These are phyloP conservation scores for Entrophospora sp. DNA, from an alignment of 192 early-diverging fungal species.

Conservation along the genomic window DNA sequence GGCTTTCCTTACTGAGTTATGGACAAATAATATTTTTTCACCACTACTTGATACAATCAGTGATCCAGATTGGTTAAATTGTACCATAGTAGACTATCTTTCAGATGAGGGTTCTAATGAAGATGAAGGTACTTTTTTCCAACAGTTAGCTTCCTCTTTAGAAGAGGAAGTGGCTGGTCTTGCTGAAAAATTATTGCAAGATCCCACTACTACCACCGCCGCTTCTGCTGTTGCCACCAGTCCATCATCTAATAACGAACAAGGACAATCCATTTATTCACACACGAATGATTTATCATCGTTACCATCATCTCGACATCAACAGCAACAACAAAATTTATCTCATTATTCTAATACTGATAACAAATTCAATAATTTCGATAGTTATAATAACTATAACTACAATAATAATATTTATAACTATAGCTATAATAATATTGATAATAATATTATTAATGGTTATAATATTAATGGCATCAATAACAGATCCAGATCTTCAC, in stretches of 20 bases:
- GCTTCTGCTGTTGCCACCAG: background rate
- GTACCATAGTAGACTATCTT: conserved; percentile 40
- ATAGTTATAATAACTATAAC: too few relatives aligned
- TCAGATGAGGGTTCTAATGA: conserved; percentile 13
- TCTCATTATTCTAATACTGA: too few relatives aligned
- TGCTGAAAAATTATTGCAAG: background rate
- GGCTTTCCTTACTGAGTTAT: conserved; percentile 40
- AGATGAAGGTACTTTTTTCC: background rate
- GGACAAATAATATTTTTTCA: conserved; percentile 40
- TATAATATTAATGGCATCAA: too few relatives aligned
- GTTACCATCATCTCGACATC: too few relatives aligned
- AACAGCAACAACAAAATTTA: too few relatives aligned
- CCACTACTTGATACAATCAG: conserved; percentile 32
- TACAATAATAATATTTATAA: too few relatives aligned
- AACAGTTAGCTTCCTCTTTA: conserved; percentile 8
- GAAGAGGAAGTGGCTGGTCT: conserved; percentile 9
- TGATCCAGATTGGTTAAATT: conserved; percentile 47
- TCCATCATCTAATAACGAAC: background rate
- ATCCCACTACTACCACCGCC: background rate
- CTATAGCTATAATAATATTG: too few relatives aligned
- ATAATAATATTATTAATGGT: too few relatives aligned
- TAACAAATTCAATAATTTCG: too few relatives aligned
- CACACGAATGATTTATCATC: too few relatives aligned
- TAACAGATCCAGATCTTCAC: too few relatives aligned
- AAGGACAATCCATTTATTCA: too few relatives aligned